Evolutionary conservation across 176 grass and related monocot genomes (phyloP).

Genomic region (Pontederia crassipes): DNA sequence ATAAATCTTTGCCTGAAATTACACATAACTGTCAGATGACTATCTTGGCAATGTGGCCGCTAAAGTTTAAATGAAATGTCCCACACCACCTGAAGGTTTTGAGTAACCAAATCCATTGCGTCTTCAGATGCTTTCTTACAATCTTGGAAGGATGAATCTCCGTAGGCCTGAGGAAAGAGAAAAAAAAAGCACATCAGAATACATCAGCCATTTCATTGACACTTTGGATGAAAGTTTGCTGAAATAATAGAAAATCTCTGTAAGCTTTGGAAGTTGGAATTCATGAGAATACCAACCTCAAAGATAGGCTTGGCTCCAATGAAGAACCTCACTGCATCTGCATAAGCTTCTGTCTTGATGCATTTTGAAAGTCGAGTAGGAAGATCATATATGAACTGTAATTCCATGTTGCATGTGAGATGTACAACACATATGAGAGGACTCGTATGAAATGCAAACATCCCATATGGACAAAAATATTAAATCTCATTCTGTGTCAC

Average conservation of each 20-base stretch:
- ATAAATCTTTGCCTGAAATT: constrained; percentile 74
- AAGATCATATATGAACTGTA: constrained; percentile 97
- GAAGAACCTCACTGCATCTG: constrained; percentile 92
- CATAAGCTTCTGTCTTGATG: constrained; percentile 90
- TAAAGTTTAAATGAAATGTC: too few species aligned
- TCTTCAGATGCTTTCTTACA: constrained; percentile 98
- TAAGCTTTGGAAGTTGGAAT: too few species aligned
- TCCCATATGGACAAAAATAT: too few species aligned
- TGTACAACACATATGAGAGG: neutral
- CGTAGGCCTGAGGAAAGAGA: constrained; percentile 60
- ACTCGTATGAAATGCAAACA: neutral
- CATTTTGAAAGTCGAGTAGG: constrained; percentile 93
- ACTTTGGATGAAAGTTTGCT: too few species aligned
- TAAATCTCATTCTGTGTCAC: too few species aligned
- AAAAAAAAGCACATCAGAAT: neutral
- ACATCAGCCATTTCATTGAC: neutral
- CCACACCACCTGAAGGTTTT: constrained; percentile 68
- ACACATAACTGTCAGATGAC: neutral
- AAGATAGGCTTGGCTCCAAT: constrained; percentile 96
- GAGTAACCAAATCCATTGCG: constrained; percentile 70
- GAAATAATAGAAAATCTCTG: too few species aligned
- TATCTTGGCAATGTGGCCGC: too few species aligned
- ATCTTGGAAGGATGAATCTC: constrained; percentile 92
- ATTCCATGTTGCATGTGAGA: constrained; percentile 1
- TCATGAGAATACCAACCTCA: constrained; percentile 31